These are phyloP conservation scores for Cyclotella choctawhatcheeana DNA, from an alignment of 108 stramenopile genomes.

Conservation along the genomic window DNA sequence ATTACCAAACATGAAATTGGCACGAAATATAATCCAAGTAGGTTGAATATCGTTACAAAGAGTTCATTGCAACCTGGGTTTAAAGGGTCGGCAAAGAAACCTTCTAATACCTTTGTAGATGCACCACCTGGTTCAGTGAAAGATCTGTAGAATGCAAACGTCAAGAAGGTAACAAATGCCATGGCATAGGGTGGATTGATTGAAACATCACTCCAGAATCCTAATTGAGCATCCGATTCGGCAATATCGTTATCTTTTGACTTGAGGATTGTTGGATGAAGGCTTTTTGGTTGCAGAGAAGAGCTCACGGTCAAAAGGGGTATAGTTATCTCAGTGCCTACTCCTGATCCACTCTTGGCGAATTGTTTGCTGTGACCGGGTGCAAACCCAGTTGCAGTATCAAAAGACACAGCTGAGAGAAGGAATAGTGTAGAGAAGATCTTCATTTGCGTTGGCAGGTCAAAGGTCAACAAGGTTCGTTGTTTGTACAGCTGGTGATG, in stretches of 20 bases:
- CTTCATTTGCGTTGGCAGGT: too few relatives aligned
- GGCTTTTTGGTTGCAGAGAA: neutral
- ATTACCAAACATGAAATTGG: slow-evolving; percentile 63
- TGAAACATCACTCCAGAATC: slow-evolving; percentile 11
- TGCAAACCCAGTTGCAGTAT: too few relatives aligned
- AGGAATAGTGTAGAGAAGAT: too few relatives aligned
- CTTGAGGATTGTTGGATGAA: neutral
- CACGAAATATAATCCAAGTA: slow-evolving; percentile 56
- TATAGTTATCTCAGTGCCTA: too few relatives aligned
- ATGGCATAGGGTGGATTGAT: slow-evolving; percentile 52
- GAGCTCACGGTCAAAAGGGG: too few relatives aligned
- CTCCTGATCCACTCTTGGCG: too few relatives aligned
- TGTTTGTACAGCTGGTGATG: too few relatives aligned
- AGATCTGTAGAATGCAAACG: slow-evolving; percentile 29
- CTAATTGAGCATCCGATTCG: slow-evolving; percentile 10
- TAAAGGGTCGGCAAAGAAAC: slow-evolving; percentile 59
- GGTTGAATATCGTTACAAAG: slow-evolving; percentile 68
- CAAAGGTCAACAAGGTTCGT: too few relatives aligned
- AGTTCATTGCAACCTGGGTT: slow-evolving; percentile 66
- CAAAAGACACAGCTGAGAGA: too few relatives aligned
- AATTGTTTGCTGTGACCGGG: too few relatives aligned
- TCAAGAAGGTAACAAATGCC: slow-evolving; percentile 47
- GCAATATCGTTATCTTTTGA: neutral
- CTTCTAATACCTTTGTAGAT: slow-evolving; percentile 48
- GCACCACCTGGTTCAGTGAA: slow-evolving; percentile 36